These are phyloP conservation scores for Fusarium chuoi DNA, from an alignment of 2,329 filamentous ascomycete genomes.

Conservation along the genomic window DNA sequence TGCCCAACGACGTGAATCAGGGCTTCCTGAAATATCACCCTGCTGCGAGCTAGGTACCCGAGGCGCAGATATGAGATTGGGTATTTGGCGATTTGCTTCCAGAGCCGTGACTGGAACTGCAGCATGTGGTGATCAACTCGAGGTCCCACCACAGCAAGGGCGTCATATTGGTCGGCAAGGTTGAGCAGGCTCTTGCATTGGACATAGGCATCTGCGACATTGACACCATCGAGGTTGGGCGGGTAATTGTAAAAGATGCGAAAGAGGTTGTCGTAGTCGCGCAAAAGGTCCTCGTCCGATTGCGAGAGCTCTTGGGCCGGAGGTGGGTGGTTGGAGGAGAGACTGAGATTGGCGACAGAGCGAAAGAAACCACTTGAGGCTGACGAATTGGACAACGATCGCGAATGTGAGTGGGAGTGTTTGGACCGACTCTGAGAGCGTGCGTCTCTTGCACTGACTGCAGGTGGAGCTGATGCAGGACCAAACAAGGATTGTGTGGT, in stretches of 20 bases:
- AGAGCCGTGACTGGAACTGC: slow-evolving; percentile 88
- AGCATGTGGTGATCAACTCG: slow-evolving; percentile 93
- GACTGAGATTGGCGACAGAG: slow-evolving; percentile 82
- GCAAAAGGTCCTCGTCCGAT: slow-evolving; percentile 78
- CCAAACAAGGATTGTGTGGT: slow-evolving; percentile 49
- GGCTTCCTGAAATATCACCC: slow-evolving; percentile 86
- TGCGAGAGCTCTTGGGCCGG: slow-evolving; percentile 61
- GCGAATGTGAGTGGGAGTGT: slow-evolving; percentile 45
- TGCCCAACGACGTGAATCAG: slow-evolving; percentile 94
- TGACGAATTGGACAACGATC: slow-evolving; percentile 64
- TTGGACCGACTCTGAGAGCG: slow-evolving; percentile 48
- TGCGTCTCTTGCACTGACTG: slow-evolving; percentile 56
- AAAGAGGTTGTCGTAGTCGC: slow-evolving; percentile 95
- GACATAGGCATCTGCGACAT: slow-evolving; percentile 91
- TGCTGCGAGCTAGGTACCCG: slow-evolving; percentile 84
- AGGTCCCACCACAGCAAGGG: slow-evolving; percentile 85
- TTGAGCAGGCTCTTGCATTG: slow-evolving; percentile 91
- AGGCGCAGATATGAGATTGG: slow-evolving; percentile 91
- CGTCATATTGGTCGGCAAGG: slow-evolving; percentile 95
- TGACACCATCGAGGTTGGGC: slow-evolving; percentile 82
- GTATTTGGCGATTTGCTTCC: slow-evolving; percentile 97
- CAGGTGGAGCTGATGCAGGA: slow-evolving; percentile 32
- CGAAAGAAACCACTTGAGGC: slow-evolving; percentile 74
- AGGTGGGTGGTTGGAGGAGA: slow-evolving; percentile 57
- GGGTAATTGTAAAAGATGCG: slow-evolving; percentile 96